Conservation (phyloP, 1,139 yeast genomes). For the Lodderomyces pseudojiufengensis region DNA sequence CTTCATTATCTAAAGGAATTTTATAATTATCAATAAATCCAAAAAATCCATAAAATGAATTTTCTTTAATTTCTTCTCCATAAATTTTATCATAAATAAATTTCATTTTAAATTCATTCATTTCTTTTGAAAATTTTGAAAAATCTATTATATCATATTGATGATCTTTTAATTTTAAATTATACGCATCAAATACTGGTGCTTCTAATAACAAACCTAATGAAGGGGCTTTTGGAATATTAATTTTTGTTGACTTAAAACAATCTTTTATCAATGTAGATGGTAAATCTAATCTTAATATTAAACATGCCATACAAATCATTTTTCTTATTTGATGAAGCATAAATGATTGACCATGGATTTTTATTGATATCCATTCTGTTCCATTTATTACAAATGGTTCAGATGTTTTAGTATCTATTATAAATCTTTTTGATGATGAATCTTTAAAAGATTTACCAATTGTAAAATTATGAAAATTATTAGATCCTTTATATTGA, state of each 20-base stretch:
- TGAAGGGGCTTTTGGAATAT: slow-evolving; percentile 97
- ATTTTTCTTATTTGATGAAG: slow-evolving; percentile 95
- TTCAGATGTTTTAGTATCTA: slow-evolving; percentile 72
- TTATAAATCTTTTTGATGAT: slow-evolving; percentile 80
- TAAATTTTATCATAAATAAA: slow-evolving; percentile 90
- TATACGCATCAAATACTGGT: slow-evolving; percentile 88
- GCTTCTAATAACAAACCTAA: slow-evolving; percentile 84
- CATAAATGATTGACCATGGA: slow-evolving; percentile 98
- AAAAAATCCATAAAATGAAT: slow-evolving; percentile 84
- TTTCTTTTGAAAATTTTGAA: slow-evolving; percentile 59
- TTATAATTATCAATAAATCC: slow-evolving; percentile 80
- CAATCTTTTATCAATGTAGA: slow-evolving; percentile 71
- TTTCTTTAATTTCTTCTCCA: slow-evolving; percentile 81
- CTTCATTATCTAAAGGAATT: slow-evolving; percentile 11
- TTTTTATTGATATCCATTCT: slow-evolving; percentile 94
- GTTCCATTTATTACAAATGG: slow-evolving; percentile 92
- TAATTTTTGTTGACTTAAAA: slow-evolving; percentile 68
- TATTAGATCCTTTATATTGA: slow-evolving; percentile 81
- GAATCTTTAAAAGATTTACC: slow-evolving; percentile 88
- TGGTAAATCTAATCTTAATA: slow-evolving; percentile 85
- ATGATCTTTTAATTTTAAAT: slow-evolving; percentile 56
- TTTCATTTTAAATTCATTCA: slow-evolving; percentile 83
- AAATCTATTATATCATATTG: slow-evolving; percentile 82
- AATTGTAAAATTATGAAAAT: slow-evolving; percentile 91
- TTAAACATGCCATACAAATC: slow-evolving; percentile 93